Conservation (phyloP, 257 asterid species). For the Solanum habrochaites region DNA sequence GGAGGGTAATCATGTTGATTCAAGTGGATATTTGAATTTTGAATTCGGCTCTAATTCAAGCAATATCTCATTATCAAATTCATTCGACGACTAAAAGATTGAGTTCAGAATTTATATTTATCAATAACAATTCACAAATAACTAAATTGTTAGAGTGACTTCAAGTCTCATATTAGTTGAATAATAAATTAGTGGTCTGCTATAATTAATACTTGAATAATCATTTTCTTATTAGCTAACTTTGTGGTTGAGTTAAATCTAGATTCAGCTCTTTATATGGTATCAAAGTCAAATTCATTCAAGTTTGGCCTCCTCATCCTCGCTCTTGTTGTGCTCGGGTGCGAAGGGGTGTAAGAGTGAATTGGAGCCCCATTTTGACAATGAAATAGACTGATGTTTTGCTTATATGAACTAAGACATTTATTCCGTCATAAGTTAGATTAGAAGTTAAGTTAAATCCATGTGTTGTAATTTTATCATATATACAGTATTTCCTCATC, state of each 20-base stretch:
- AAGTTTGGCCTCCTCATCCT: background rate
- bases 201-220: too few species aligned
- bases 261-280: background rate
- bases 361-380: too few species aligned
- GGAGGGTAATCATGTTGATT: background rate
- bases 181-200: too few species aligned
- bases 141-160: background rate
- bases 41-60: background rate
- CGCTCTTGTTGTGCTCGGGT: background rate
- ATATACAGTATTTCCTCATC: too few species aligned
- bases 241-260: too few species aligned
- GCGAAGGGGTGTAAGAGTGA: background rate
- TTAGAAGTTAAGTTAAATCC: fast-evolving
- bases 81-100: background rate
- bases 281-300: too few species aligned
- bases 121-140: background rate
- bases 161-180: too few species aligned
- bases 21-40: too few species aligned
- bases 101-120: background rate
- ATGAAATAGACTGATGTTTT: fast-evolving
- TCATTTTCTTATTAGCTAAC: too few species aligned
- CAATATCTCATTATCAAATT: background rate
- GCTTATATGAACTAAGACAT: too few species aligned
- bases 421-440: too few species aligned
- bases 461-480: background rate